Evolutionary conservation across 768 basidiomycete species (phyloP), one percentile per base, ranked within the genome.

Genomic region (Arthromyces matolae): DNA sequence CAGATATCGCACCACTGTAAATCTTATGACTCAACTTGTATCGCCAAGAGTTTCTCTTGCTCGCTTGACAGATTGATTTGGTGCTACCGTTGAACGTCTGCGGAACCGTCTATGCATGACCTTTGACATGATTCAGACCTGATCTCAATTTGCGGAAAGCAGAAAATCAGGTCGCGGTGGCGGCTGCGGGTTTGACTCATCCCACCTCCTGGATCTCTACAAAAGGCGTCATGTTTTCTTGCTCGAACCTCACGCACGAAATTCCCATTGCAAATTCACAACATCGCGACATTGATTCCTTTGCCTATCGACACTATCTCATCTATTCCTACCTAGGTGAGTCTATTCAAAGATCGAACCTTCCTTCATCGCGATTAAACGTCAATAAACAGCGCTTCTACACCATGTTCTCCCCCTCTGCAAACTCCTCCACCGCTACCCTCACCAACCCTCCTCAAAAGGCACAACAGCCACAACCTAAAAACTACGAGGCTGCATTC

Each of bases 401-500:
- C 32, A 32, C 46, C 18, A 59, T 51, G 47, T 49, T 45, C 16
- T 36, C 51, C 16, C 25, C 49, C 24, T 42, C 49, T 14, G 10
- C 45, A 5, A 51, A 38, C 33, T 50, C 54, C 12, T 52, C 44
- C n/a, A 27, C 53, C 10, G 16, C 47, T n/a, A 42, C 34, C 24
- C 45, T 49, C n/a, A 39, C 37, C 22, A 33, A 44, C 9, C 24
- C 22, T 7, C 48, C 27, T 4, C 31, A 12, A 2, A 43, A 47
- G 23, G 46, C 42, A 10, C 20, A 43, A 4, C 45, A 38, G 8
- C 14, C 29, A 42, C 55, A 1, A 10, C 35, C 52, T 9, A 58
- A 60, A 44, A 49, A 62, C 35, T 62, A 55, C 25, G 60, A 60
- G 41, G 47, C 60, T 31, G 55, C 60, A 3, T 62, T 60, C 22